Conservation (phyloP, 179 eudicot species). For the Actinidia arguta region DNA sequence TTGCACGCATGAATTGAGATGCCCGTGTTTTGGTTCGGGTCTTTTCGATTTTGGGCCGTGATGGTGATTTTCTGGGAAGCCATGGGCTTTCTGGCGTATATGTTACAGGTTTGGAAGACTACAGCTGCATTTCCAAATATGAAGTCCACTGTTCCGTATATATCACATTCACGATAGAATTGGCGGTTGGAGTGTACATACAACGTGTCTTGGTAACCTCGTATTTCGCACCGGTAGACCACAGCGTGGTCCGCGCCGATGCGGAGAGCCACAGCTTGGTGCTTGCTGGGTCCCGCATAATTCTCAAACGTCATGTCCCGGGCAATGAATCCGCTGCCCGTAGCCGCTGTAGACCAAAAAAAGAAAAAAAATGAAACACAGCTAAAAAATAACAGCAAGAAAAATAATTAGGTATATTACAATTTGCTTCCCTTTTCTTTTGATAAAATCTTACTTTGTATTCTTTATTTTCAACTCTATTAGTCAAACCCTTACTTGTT, state of each 20-base stretch:
- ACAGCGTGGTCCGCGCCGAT: slow-evolving; percentile 82
- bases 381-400: too few species aligned
- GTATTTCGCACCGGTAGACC: slow-evolving; percentile 69
- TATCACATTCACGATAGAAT: slow-evolving; percentile 74
- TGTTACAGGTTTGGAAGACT: slow-evolving; percentile 73
- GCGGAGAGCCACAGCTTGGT: slow-evolving; percentile 93
- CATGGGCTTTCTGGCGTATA: slow-evolving; percentile 74
- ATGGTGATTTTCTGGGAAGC: slow-evolving; percentile 62
- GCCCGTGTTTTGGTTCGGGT: slow-evolving; percentile 79
- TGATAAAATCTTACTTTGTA: too few species aligned
- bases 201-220: slow-evolving; percentile 87
- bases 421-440: too few species aligned
- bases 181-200: slow-evolving; percentile 84
- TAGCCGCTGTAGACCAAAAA: slow-evolving; percentile 52
- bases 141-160: slow-evolving; percentile 88
- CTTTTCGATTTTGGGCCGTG: slow-evolving; percentile 84
- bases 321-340: slow-evolving; percentile 76
- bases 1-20: slow-evolving; percentile 77
- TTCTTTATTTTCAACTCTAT: too few species aligned
- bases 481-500: too few species aligned
- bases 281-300: slow-evolving; percentile 71
- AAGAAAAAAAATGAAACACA: too few species aligned
- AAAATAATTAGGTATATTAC: too few species aligned
- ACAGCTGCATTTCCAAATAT: slow-evolving; percentile 91
- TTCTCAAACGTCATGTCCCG: slow-evolving; percentile 82